Base-by-base conservation (phyloP, 2,329 filamentous ascomycete species). In the Cladorrhinum sp. region DNA sequence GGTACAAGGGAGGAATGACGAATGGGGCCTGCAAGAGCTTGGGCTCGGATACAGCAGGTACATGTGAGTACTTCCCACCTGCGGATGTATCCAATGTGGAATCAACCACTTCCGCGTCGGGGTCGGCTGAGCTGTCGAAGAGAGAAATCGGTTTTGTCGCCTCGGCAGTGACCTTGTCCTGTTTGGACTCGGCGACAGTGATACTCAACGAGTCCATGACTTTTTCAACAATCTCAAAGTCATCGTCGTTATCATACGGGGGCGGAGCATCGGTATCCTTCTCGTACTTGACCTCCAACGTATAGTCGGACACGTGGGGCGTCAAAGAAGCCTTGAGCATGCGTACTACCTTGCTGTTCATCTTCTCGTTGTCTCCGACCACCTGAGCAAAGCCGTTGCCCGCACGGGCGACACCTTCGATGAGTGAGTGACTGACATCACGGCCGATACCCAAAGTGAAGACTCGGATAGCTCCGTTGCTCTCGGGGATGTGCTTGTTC, bases 291-390 rank as follows among this genome's bases (percentile, higher is more conserved):
- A 91, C 74, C 67, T 88, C 84, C 1, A 91, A 74, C 0, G 77
- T 79, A 68, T 87, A 90, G 68, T 90, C 82, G 16, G 75, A 80
- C 50, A 90, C 77, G 64, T 91, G 87, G 0, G 87, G 86, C 1
- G 82, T 85, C 20, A 92, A 73, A 0, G 87, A 85, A 0, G 83
- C 88, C 69, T 89, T 90, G 60, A 92, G 76, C 89, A 92, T 92
- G 2, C 89, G 82, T 2, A 92, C 80, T 1, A 91, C 80, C 70
- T 89, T 89, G 64, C 76, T 82, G 66, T 89, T 85, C 73, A 91
- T 83, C 68, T 86, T 85, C 70, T 92, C 89, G 1, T 81, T 75
- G 6, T 83, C 74, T 1, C 77, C 78, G 0, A 91, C 87, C 0
- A 81, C 78, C 70, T 92, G 88, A 0, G 82, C 73, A 62, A 87